Conservation (phyloP, 306 rosid genomes). For the Trifolium repens region DNA sequence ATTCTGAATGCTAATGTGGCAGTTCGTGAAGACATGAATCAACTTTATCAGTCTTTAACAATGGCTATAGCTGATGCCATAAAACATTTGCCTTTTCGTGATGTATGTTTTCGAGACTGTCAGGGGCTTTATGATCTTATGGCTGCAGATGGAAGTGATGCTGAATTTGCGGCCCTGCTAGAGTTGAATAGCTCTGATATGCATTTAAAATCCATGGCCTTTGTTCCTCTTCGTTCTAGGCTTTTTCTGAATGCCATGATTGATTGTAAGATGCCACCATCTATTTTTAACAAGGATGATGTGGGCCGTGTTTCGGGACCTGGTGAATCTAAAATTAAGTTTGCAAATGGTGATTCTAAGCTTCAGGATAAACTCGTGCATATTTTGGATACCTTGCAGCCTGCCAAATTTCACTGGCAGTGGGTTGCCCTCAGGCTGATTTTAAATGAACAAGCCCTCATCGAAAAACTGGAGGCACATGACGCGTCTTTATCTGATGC, state of each 20-base stretch:
- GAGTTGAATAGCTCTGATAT: conserved; percentile 79
- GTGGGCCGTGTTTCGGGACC: conserved; percentile 61
- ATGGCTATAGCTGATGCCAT: conserved; percentile 74
- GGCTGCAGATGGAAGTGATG: conserved; percentile 73
- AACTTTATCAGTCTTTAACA: conserved; percentile 71
- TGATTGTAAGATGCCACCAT: conserved; percentile 82
- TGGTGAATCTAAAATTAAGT: conserved; percentile 61
- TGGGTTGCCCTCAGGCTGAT: conserved; percentile 97
- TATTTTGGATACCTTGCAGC: conserved; percentile 87
- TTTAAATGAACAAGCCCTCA: conserved; percentile 86
- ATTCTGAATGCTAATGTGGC: conserved; percentile 61
- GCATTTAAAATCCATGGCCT: conserved; percentile 76
- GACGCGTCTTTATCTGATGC: conserved; percentile 77
- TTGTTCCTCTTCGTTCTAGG: conserved; percentile 94
- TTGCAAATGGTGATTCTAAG: conserved; percentile 62
- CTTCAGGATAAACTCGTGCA: conserved; percentile 79
- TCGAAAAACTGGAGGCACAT: conserved; percentile 68
- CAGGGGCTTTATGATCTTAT: conserved; percentile 85
- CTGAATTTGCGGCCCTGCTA: conserved; percentile 80
- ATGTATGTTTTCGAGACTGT: conserved; percentile 86
- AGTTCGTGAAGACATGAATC: conserved; percentile 76
- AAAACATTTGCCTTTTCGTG: conserved; percentile 89
- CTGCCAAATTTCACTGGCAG: conserved; percentile 98
- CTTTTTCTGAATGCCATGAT: conserved; percentile 81
- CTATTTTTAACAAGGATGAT: conserved; percentile 51